These are phyloP conservation scores for Talaromyces borbonicus DNA, from an alignment of 495 filamentous ascomycete species.

Conservation along the genomic window DNA sequence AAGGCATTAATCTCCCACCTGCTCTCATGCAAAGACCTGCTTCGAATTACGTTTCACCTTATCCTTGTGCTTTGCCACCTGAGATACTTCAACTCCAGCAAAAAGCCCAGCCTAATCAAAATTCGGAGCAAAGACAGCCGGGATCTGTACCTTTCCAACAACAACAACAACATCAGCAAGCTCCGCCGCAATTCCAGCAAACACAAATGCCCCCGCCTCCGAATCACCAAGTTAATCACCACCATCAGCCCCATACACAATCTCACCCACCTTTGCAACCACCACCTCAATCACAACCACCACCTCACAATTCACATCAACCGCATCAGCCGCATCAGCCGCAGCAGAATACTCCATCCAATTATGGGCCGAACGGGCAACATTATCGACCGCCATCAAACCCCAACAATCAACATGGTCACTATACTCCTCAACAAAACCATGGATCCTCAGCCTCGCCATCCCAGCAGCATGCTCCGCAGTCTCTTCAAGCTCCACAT, in stretches of 20 bases:
- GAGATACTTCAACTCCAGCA: conserved; percentile 21
- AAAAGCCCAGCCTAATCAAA: conserved; percentile 19
- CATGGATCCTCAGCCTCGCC: conserved; percentile 17
- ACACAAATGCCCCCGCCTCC: too few relatives aligned
- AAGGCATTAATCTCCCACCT: conserved; percentile 32
- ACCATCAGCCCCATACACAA: conserved; percentile 13
- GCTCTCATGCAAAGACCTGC: conserved; percentile 32
- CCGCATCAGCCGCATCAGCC: conserved; percentile 15
- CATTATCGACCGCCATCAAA: conserved; percentile 11
- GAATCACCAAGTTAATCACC: too few relatives aligned
- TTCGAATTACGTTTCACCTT: conserved; percentile 33
- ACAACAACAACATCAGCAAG: conserved; percentile 16
- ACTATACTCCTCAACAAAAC: conserved; percentile 16
- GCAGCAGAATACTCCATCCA: conserved; percentile 12
- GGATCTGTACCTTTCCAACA: conserved; percentile 8
- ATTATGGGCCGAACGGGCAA: conserved; percentile 11
- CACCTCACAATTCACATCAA: conserved; percentile 12
- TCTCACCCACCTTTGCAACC: conserved; percentile 11
- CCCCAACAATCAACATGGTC: conserved; percentile 16
- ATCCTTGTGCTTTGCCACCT: conserved; percentile 31
- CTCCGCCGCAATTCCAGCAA: conserved; percentile 14
- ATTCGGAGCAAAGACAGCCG: conserved; percentile 9
- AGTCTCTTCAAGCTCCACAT: conserved; percentile 17
- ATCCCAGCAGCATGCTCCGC: conserved; percentile 26
- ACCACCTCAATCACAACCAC: conserved; percentile 5